phyloP scores from a whole-genome alignment of 2,329 filamentous ascomycete species.

The Venturia carpophila region DNA sequence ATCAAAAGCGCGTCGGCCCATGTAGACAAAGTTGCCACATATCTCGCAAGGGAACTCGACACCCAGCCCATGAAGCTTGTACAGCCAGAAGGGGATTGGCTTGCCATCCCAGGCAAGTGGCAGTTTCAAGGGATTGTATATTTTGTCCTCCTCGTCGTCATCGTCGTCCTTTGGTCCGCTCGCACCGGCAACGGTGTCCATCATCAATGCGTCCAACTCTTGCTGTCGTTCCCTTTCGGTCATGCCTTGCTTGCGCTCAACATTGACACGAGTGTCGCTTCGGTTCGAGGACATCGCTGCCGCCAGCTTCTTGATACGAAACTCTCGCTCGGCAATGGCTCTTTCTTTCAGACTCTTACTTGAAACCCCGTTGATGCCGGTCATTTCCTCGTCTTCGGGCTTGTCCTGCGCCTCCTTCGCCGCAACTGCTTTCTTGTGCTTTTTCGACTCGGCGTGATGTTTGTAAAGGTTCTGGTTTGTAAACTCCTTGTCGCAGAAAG shows the following conservation, averaged over 20 bases:
- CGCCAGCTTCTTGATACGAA: constrained; percentile 70
- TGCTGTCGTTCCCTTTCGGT: constrained; percentile 92
- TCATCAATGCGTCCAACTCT: constrained; percentile 81
- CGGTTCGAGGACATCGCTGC: constrained; percentile 79
- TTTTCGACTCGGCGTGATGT: constrained; percentile 79
- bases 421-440: constrained; percentile 75
- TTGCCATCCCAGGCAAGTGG: constrained; percentile 98
- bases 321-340: constrained; percentile 82
- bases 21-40: constrained; percentile 98
- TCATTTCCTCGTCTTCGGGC: constrained; percentile 18
- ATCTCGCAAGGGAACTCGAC: constrained; percentile 95
- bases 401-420: constrained; percentile 41
- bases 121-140: constrained; percentile 95
- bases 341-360: constrained; percentile 65
- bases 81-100: constrained; percentile 97
- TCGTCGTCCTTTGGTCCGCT: constrained; percentile 41
- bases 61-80: constrained; percentile 89
- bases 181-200: constrained; percentile 40
- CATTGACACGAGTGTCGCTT: constrained; percentile 83
- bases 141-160: constrained; percentile 58
- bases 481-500: constrained; percentile 89
- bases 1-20: constrained; percentile 90
- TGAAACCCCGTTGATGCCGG: constrained; percentile 7
- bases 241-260: constrained; percentile 95
- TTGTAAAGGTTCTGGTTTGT: constrained; percentile 94